Percentiles rank a stretch among this genome's conserved stretches.
Evolutionary conservation across 73 alveolate genomes (phyloP).

Genomic region (Stentor coeruleus): DNA sequence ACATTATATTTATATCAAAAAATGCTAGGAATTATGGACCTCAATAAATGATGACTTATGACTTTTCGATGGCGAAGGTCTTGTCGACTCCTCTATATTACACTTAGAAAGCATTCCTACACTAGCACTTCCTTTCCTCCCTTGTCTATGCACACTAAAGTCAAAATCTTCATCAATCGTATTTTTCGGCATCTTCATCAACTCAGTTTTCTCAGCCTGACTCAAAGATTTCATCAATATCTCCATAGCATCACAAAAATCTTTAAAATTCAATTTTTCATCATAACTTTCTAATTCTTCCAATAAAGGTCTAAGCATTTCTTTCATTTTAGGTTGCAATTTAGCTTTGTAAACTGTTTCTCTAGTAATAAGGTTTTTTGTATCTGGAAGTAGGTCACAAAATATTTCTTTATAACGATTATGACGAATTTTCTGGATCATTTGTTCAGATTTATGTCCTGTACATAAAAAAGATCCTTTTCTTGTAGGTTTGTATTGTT

Average conservation of each 20-base stretch:
- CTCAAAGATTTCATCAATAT: background rate
- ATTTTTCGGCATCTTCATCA: no score
- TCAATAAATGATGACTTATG: no score
- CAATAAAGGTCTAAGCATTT: background rate
- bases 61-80: no score
- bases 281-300: background rate
- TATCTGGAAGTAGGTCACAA: background rate
- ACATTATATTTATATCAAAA: no score
- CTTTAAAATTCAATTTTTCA: background rate
- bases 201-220: background rate
- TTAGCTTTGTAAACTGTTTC: background rate
- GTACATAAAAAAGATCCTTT: no score
- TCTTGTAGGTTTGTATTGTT: no score
- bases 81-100: no score
- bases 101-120: no score
- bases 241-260: conserved; percentile 5
- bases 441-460: background rate
- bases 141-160: no score
- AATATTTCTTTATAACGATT: background rate
- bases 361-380: background rate
- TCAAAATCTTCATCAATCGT: no score
- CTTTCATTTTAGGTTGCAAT: background rate
- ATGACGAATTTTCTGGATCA: background rate
- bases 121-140: no score
- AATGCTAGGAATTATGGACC: no score